These are phyloP conservation scores for Sporothrix mexicana DNA, from an alignment of 2,329 filamentous ascomycete genomes.

Conservation along the genomic window DNA sequence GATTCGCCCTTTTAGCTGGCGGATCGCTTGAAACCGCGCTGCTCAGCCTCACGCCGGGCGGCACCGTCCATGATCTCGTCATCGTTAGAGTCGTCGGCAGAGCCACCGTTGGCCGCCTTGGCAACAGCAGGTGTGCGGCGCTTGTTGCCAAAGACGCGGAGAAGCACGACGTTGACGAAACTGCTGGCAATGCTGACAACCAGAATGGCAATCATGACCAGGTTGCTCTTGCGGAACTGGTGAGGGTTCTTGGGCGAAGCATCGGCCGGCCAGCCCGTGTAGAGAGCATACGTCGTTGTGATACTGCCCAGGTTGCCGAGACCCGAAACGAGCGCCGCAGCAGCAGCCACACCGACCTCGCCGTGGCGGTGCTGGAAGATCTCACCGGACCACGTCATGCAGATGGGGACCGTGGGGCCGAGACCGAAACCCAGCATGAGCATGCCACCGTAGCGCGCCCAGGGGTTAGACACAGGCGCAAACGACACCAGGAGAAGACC, in stretches of 20 bases:
- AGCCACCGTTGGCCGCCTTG: constrained; percentile 49
- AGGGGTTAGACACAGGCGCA: constrained; percentile 66
- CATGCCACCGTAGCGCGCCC: constrained; percentile 87
- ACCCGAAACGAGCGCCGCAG: constrained; percentile 83
- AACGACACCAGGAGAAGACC: constrained; percentile 82
- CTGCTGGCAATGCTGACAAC: constrained; percentile 82
- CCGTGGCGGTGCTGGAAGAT: constrained; percentile 89
- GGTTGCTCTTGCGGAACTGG: constrained; percentile 81
- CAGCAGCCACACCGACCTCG: constrained; percentile 87
- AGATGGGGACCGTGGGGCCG: constrained; percentile 88
- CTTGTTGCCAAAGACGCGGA: constrained; percentile 64
- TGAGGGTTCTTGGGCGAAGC: constrained; percentile 64
- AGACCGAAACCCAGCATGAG: constrained; percentile 89
- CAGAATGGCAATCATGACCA: constrained; percentile 87
- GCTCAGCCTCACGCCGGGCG: constrained; percentile 61
- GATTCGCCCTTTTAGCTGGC: constrained; percentile 35
- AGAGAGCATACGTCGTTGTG: constrained; percentile 85
- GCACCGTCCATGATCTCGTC: constrained; percentile 64
- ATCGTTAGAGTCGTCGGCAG: constrained; percentile 46
- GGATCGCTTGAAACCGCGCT: constrained; percentile 62
- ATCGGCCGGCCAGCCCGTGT: constrained; percentile 84
- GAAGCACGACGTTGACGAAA: constrained; percentile 72
- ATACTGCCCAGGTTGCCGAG: constrained; percentile 87
- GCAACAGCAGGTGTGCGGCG: constrained; percentile 47
- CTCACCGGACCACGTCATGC: constrained; percentile 92